These are phyloP conservation scores for Neonectria neomacrospora DNA, from an alignment of 2,329 filamentous ascomycete species.

Conservation along the genomic window DNA sequence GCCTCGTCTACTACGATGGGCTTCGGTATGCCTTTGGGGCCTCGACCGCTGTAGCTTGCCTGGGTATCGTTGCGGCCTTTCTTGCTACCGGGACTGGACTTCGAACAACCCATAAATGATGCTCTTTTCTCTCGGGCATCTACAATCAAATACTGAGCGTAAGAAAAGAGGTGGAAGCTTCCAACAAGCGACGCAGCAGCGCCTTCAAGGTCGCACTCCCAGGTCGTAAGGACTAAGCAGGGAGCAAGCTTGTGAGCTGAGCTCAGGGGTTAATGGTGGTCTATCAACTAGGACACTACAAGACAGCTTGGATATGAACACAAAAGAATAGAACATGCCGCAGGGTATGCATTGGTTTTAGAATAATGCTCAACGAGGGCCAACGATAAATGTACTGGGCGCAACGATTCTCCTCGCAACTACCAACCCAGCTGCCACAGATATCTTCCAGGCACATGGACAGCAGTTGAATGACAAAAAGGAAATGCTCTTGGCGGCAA, in stretches of 20 bases:
- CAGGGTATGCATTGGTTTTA: not conserved
- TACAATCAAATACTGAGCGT: not conserved
- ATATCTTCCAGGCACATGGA: not conserved
- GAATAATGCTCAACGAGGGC: not conserved
- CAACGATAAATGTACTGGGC: not conserved
- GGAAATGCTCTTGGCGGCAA: not conserved
- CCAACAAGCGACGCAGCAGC: not conserved
- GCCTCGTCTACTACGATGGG: conserved; percentile 69
- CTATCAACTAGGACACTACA: not conserved
- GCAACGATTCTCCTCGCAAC: not conserved
- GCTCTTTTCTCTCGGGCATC: too few species aligned
- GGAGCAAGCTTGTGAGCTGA: not conserved
- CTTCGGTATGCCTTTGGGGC: conserved; percentile 66
- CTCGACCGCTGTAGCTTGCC: conserved; percentile 61
- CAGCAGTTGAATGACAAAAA: not conserved
- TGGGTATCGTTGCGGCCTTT: conserved; percentile 54
- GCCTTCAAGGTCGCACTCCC: not conserved
- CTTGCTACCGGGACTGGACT: conserved; percentile 46
- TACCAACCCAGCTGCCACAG: not conserved
- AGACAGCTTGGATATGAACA: too few species aligned
- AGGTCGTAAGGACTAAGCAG: too few species aligned
- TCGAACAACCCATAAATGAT: conserved; percentile 42
- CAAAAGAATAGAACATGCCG: not conserved
- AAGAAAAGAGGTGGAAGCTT: not conserved
- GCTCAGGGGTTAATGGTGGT: not conserved